Evolutionary conservation across 2,329 filamentous ascomycete genomes (phyloP).

Genomic region (Fusarium graminum): DNA sequence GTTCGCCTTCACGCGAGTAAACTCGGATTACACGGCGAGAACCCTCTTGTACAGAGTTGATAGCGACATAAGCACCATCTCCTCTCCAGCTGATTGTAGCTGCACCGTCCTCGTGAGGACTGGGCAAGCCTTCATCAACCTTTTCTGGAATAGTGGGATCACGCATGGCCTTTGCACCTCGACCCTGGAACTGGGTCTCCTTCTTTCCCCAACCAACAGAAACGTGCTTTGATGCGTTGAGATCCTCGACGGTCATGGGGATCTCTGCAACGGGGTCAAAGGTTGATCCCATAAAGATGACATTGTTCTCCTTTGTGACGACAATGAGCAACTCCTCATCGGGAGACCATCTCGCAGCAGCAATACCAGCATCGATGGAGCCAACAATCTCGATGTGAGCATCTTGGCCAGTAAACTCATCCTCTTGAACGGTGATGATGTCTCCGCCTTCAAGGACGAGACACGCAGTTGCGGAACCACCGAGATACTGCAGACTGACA

Average conservation of each 20-base stretch:
- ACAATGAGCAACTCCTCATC: slow-evolving; percentile 93
- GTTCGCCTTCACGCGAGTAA: slow-evolving; percentile 87
- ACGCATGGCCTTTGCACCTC: slow-evolving; percentile 84
- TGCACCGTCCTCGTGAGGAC: slow-evolving; percentile 76
- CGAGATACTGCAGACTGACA: slow-evolving; percentile 85
- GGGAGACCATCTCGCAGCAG: slow-evolving; percentile 91
- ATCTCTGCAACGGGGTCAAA: slow-evolving; percentile 88
- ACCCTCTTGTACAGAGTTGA: slow-evolving; percentile 80
- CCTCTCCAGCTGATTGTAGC: slow-evolving; percentile 91
- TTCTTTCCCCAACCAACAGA: slow-evolving; percentile 98
- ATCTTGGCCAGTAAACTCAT: slow-evolving; percentile 61
- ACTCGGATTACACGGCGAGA: slow-evolving; percentile 85
- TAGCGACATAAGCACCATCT: slow-evolving; percentile 89
- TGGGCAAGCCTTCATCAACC: slow-evolving; percentile 85
- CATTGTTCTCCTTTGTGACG: slow-evolving; percentile 80
- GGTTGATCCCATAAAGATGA: slow-evolving; percentile 91
- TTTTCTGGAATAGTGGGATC: slow-evolving; percentile 96
- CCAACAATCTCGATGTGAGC: slow-evolving; percentile 95
- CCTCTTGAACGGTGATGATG: slow-evolving; percentile 85
- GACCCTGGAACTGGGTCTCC: slow-evolving; percentile 97
- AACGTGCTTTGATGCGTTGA: slow-evolving; percentile 91
- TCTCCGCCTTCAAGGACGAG: slow-evolving; percentile 91
- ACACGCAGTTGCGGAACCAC: slow-evolving; percentile 81
- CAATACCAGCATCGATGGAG: slow-evolving; percentile 91
- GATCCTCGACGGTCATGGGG: slow-evolving; percentile 78